Evolutionary conservation across 345 rosid genomes (phyloP), one percentile per base, ranked within the genome.

Genomic region (Jatropha curcas): DNA sequence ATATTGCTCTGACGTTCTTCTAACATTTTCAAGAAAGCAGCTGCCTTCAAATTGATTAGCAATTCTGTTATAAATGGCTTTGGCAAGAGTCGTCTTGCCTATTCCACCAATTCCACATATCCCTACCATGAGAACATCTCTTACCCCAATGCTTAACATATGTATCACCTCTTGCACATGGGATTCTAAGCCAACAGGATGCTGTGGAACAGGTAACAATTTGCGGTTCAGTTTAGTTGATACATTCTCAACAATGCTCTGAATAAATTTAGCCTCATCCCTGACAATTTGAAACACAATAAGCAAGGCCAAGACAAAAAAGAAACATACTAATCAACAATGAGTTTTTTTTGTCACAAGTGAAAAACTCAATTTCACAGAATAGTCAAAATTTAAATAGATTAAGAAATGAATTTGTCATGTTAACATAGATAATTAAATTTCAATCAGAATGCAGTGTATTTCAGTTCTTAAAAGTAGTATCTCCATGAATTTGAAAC

Each of bases 71-170:
- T 41, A 59, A 59, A 71, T 22, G 34, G 60, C 66, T 71, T 60
- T 60, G 7, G 74, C 56, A 60, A 71, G 61, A 31, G 67, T 60
- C 1, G 74, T 71, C 64, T 71, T 71, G 20, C 67, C 74, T 45
- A 58, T 71, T 59, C 74, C 60, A 28, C 74, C 74, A 20, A 13
- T 66, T 66, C 70, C 70, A 2, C 70, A 60, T 33, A 71, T 22
- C 19, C 74, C 74, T 46, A 48, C 58, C 58, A 71, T 71, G 7
- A 48, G 20, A 24, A 71, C 74, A 71, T 61, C 74, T 28, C 46
- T 50, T 46, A 33, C 41, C 13, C 57, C 55, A 28, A 5, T 60
- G 65, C 37, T 58, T 46, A 71, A 61, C 74, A 57, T 43, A 70
- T 5, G 20, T 27, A 46, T 66, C 57, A 66, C 70, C 70, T 70